Evolutionary conservation across 2,329 filamentous ascomycete genomes (phyloP).

Genomic region (Diaporthe vaccinii): DNA sequence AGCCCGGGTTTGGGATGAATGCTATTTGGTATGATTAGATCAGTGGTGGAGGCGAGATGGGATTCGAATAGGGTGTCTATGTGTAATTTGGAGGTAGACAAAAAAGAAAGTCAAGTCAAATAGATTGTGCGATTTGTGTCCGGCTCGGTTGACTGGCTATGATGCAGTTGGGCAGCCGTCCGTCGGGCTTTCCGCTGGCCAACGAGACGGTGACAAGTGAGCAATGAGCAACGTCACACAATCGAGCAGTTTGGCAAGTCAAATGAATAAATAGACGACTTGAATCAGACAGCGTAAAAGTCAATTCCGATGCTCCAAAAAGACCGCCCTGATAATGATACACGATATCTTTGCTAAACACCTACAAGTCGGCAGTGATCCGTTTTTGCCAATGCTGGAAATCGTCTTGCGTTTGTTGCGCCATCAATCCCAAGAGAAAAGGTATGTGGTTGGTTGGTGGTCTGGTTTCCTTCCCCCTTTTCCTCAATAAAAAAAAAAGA

Average conservation of each 20-base stretch:
- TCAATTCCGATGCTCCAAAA: constrained; percentile 37
- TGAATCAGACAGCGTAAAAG: constrained; percentile 16
- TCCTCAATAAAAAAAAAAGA: not conserved
- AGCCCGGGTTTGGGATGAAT: constrained; percentile 96
- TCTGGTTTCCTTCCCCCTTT: not conserved
- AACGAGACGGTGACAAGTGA: not conserved
- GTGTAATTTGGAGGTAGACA: not conserved
- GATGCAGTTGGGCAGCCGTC: not conserved
- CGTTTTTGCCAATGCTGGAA: constrained; percentile 26
- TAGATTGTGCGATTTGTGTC: not conserved
- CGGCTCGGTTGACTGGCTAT: not conserved
- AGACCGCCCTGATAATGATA: constrained; percentile 32
- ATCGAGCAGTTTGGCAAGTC: not conserved
- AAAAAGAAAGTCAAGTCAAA: not conserved
- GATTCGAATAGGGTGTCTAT: too few relatives aligned
- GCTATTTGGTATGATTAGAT: constrained; percentile 90
- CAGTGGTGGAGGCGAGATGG: too few relatives aligned
- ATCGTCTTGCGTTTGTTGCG: not conserved
- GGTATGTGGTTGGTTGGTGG: not conserved
- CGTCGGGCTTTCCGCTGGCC: not conserved
- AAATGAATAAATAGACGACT: not conserved
- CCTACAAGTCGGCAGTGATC: constrained; percentile 26
- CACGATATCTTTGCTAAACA: constrained; percentile 30
- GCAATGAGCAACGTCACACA: not conserved
- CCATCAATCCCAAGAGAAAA: not conserved